Percentiles rank a stretch among this genome's conserved stretches.
Evolutionary conservation across 139 green algal genomes (phyloP).

Genomic region (Klebsormidium nitens): DNA sequence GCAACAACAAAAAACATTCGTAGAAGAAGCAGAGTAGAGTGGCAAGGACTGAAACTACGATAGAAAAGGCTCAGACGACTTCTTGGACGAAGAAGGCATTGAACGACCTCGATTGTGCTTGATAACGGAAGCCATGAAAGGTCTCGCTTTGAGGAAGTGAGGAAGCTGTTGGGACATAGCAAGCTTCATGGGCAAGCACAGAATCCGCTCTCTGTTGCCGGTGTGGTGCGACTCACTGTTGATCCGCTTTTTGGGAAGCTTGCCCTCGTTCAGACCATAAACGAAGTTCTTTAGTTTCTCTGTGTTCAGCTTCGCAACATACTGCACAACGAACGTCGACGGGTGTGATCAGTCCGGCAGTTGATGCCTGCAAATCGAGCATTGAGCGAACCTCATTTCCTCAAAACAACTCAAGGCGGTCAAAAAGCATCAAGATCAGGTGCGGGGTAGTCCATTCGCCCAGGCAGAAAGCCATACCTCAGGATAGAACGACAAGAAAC

Average conservation of each 20-base stretch:
- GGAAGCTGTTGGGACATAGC: not conserved
- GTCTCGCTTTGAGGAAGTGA: not conserved
- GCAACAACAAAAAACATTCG: no score
- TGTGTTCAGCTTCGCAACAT: conserved; percentile 60
- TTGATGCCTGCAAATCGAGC: no score
- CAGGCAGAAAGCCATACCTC: not conserved
- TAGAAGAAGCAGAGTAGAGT: conserved; percentile 3
- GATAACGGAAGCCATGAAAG: not conserved
- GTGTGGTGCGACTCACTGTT: conserved; percentile 52
- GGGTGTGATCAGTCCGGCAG: no score
- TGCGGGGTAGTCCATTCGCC: no score
- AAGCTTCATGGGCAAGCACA: not conserved
- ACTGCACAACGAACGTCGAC: no score
- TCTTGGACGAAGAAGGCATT: no score
- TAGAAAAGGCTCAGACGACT: not conserved
- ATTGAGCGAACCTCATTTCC: no score
- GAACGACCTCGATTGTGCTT: no score
- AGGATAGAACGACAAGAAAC: not conserved
- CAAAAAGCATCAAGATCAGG: no score
- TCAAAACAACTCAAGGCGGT: no score
- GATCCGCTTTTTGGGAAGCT: conserved; percentile 60
- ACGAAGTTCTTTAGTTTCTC: conserved; percentile 74
- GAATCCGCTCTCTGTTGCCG: not conserved
- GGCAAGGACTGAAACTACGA: not conserved
- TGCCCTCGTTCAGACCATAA: conserved; percentile 51